A percentile compares a stretch with the other conserved stretches of the same genome.
Conservation (phyloP, 345 rosid genomes). For the Eutrema yunnanense region DNA sequence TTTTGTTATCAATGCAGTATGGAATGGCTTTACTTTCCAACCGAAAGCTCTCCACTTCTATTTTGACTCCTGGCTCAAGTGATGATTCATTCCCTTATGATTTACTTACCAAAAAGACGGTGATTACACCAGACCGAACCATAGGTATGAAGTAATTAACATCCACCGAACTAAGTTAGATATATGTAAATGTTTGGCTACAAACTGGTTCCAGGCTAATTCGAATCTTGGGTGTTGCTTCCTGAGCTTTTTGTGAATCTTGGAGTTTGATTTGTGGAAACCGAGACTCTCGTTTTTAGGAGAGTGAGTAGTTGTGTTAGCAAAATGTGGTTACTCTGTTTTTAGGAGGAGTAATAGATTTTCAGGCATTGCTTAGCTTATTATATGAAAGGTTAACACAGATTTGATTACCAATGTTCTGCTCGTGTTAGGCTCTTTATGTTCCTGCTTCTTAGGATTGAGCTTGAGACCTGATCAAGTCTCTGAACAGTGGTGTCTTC, state of each 20-base stretch:
- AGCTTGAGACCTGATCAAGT: neutral
- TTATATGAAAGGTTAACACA: neutral
- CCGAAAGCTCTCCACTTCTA: conserved; percentile 46
- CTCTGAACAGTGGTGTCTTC: neutral
- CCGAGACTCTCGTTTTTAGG: neutral
- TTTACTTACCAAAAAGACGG: conserved; percentile 45
- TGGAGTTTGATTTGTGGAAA: neutral
- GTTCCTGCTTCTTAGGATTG: neutral
- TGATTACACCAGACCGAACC: conserved; percentile 42
- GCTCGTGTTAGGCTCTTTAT: neutral
- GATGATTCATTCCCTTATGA: conserved; percentile 54
- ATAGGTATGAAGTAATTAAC: conserved; percentile 40
- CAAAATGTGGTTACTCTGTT: neutral
- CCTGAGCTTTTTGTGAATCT: neutral
- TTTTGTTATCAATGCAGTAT: conserved; percentile 32
- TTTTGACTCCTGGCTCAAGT: conserved; percentile 55
- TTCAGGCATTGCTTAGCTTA: neutral
- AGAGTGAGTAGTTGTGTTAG: neutral
- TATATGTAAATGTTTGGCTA: neutral
- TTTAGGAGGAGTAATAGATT: neutral
- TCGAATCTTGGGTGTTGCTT: neutral
- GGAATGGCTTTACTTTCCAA: conserved; percentile 32
- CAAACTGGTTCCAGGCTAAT: neutral
- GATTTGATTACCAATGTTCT: neutral
- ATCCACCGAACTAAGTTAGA: neutral